Conservation (phyloP, 345 rosid species). For the Gossypium mustelinum region DNA sequence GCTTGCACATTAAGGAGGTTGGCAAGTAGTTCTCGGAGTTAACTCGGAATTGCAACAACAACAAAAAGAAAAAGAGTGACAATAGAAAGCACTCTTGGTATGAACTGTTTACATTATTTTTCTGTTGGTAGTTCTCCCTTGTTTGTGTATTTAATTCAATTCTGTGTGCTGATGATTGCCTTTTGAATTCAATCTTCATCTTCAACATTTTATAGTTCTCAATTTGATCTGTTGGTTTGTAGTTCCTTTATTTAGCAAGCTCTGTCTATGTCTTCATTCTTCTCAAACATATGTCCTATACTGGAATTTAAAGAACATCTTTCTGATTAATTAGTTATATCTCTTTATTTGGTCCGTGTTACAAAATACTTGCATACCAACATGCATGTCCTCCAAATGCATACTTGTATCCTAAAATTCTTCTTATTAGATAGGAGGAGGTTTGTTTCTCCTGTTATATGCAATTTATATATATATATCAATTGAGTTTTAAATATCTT, state of each 20-base stretch:
- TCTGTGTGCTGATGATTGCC: constrained; percentile 29
- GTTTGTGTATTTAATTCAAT: constrained; percentile 26
- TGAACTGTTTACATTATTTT: constrained; percentile 19
- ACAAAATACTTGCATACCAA: too few species aligned
- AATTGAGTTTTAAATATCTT: neutral
- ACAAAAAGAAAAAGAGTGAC: neutral
- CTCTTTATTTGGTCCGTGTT: neutral
- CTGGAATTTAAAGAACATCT: neutral
- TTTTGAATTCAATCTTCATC: constrained; percentile 29
- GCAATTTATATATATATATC: too few species aligned
- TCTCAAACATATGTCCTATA: neutral
- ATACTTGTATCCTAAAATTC: too few species aligned
- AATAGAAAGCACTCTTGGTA: constrained; percentile 9
- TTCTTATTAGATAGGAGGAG: too few species aligned
- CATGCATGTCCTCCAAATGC: neutral
- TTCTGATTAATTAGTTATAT: neutral
- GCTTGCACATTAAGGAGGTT: constrained; percentile 78
- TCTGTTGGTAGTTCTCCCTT: constrained; percentile 24
- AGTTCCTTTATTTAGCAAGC: neutral
- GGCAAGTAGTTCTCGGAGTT: constrained; percentile 42
- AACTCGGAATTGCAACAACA: constrained; percentile 11
- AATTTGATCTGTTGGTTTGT: neutral
- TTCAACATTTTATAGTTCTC: constrained; percentile 4
- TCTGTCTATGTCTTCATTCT: neutral
- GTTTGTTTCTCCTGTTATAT: too few species aligned